Conservation (phyloP, 768 basidiomycete genomes). For the Boletus pseudopeckii region DNA sequence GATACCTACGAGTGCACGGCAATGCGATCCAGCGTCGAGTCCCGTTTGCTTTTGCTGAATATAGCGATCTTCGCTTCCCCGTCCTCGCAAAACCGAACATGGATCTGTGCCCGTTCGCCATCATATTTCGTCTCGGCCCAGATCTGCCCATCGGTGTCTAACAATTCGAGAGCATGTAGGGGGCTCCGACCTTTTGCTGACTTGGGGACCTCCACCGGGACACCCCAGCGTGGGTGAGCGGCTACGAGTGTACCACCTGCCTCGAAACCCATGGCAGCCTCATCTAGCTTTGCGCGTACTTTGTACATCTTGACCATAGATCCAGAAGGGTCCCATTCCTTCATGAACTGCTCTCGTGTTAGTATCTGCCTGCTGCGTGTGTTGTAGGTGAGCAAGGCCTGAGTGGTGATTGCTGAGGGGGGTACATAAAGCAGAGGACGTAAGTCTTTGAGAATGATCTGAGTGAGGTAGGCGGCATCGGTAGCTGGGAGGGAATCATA, state of each 20-base stretch:
- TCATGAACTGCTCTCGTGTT: constrained; percentile 62
- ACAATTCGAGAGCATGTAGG: constrained; percentile 47
- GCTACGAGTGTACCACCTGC: constrained; percentile 23
- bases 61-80: constrained; percentile 56
- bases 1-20: constrained; percentile 51
- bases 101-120: constrained; percentile 92
- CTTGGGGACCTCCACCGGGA: constrained; percentile 77
- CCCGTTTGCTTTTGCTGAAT: constrained; percentile 83
- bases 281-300: constrained; percentile 55
- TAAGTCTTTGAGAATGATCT: constrained; percentile 87
- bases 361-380: constrained; percentile 53
- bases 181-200: constrained; percentile 70
- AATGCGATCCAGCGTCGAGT: constrained; percentile 74
- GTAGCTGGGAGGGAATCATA: constrained; percentile 57
- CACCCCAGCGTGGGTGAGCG: constrained; percentile 48
- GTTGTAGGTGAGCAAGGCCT: constrained; percentile 55
- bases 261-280: constrained; percentile 48
- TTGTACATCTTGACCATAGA: constrained; percentile 53
- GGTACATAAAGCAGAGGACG: constrained; percentile 75
- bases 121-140: constrained; percentile 96
- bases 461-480: constrained; percentile 69
- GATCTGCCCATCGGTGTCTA: constrained; percentile 33
- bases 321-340: constrained; percentile 62
- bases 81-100: constrained; percentile 52
- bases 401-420: constrained; percentile 41